Evolutionary conservation across 1,139 yeast genomes (phyloP).

Genomic region (Sugiyamaella neomexicana): DNA sequence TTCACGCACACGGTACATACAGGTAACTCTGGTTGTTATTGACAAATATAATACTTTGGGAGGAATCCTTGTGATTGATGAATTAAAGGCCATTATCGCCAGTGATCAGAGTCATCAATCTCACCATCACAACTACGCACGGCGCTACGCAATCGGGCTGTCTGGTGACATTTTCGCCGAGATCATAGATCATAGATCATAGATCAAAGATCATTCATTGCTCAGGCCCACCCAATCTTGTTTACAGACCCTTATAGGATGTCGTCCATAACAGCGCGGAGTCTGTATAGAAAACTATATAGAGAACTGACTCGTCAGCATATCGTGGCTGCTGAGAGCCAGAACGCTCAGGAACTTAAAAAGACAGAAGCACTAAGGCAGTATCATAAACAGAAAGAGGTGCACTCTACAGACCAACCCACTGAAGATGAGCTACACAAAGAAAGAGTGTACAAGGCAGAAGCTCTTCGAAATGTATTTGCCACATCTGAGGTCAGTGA

Average conservation of each 20-base stretch:
- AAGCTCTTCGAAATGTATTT: slow-evolving; percentile 28
- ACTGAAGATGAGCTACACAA: slow-evolving; percentile 9
- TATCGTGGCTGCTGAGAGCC: slow-evolving; percentile 33
- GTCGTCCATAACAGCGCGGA: slow-evolving; percentile 17
- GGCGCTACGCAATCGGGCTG: too few relatives aligned
- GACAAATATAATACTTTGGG: too few relatives aligned
- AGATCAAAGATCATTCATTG: not conserved
- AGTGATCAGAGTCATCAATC: not conserved
- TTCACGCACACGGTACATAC: too few relatives aligned
- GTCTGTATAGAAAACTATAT: slow-evolving; percentile 34
- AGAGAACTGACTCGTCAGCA: slow-evolving; percentile 39
- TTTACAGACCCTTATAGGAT: not conserved
- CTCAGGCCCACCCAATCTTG: too few relatives aligned
- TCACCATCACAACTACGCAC: too few relatives aligned
- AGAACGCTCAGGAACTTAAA: slow-evolving; percentile 30
- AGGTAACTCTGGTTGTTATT: too few relatives aligned
- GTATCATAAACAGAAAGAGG: slow-evolving; percentile 27
- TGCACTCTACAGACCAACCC: not conserved
- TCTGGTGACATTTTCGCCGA: too few relatives aligned
- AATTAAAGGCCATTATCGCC: too few relatives aligned
- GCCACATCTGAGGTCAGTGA: slow-evolving; percentile 16
- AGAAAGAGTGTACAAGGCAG: slow-evolving; percentile 26
- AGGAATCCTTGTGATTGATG: too few relatives aligned
- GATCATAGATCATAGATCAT: too few relatives aligned
- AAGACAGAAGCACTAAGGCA: slow-evolving; percentile 30